Percentiles rank a stretch among this genome's conserved stretches.
Evolutionary conservation across 2,329 filamentous ascomycete species (phyloP).

Genomic region (Chaetothyriales sp.): DNA sequence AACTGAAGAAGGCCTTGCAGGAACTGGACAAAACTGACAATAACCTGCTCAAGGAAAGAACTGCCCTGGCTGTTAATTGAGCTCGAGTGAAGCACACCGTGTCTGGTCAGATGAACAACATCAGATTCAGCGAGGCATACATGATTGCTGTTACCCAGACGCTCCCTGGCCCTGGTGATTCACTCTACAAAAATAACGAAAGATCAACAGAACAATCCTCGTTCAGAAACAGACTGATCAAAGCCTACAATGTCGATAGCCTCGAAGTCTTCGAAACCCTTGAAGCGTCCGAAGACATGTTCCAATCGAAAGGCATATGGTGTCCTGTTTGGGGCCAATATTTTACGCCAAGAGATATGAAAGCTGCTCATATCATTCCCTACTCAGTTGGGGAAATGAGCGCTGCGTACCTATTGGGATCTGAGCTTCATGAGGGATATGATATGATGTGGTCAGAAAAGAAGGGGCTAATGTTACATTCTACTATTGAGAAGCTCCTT

Average conservation of each 20-base stretch:
- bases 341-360: not conserved
- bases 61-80: conserved; percentile 2
- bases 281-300: not conserved
- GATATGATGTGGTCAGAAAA: conserved; percentile 3
- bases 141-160: conserved; percentile 1
- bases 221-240: conserved; percentile 2
- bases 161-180: not conserved
- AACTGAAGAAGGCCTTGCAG: not conserved
- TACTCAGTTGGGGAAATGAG: conserved; percentile 1
- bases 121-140: conserved; percentile 2
- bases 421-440: conserved; percentile 1
- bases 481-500: not conserved
- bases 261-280: not conserved
- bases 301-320: not conserved
- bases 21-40: not conserved
- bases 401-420: conserved; percentile 2
- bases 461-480: conserved; percentile 2
- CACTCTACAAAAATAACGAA: not conserved
- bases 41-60: conserved; percentile 2
- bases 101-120: not conserved
- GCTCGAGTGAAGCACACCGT: conserved; percentile 1
- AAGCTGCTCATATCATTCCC: conserved; percentile 4
- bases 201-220: not conserved
- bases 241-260: conserved; percentile 1
- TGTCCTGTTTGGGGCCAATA: conserved; percentile 1